Percentiles rank a stretch among this genome's conserved stretches.
These are phyloP conservation scores for Amanita molliuscula DNA, from an alignment of 768 basidiomycete genomes.

Conservation along the genomic window DNA sequence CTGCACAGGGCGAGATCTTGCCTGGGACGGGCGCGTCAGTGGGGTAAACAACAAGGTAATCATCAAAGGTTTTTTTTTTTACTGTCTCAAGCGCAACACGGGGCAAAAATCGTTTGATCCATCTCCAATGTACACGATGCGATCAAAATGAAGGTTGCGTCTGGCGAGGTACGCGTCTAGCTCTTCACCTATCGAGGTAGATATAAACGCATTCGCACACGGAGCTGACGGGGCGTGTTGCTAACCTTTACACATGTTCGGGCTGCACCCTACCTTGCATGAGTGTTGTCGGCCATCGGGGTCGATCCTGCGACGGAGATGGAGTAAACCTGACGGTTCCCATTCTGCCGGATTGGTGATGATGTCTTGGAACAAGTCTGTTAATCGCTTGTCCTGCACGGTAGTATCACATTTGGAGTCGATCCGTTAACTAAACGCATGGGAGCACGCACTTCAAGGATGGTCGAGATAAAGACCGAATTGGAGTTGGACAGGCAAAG, in stretches of 20 bases:
- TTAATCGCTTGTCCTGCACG: constrained; percentile 70
- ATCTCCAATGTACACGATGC: constrained; percentile 87
- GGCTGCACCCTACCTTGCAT: constrained; percentile 82
- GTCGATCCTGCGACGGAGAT: constrained; percentile 66
- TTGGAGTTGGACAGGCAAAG: constrained; percentile 94
- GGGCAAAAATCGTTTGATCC: constrained; percentile 96
- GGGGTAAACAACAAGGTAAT: background rate
- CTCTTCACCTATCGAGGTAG: constrained; percentile 64
- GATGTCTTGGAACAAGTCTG: constrained; percentile 67
- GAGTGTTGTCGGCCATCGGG: constrained; percentile 70
- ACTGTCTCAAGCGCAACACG: constrained; percentile 70
- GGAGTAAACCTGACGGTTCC: constrained; percentile 58
- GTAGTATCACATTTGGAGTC: background rate
- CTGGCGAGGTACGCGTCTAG: constrained; percentile 70
- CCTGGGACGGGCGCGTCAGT: constrained; percentile 23
- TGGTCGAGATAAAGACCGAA: constrained; percentile 81
- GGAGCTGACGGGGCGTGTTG: background rate
- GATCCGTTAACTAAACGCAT: background rate
- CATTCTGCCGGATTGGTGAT: constrained; percentile 91
- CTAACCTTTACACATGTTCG: constrained; percentile 97
- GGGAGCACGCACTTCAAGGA: constrained; percentile 52
- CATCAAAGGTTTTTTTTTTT: constrained; percentile 15
- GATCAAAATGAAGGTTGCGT: constrained; percentile 53
- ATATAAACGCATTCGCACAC: background rate
- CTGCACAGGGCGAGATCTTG: constrained; percentile 82